A percentile compares a stretch with the other conserved stretches of the same genome.
Evolutionary conservation across 495 filamentous ascomycete genomes (phyloP).

Genomic region (Penicillium simplicissimum): DNA sequence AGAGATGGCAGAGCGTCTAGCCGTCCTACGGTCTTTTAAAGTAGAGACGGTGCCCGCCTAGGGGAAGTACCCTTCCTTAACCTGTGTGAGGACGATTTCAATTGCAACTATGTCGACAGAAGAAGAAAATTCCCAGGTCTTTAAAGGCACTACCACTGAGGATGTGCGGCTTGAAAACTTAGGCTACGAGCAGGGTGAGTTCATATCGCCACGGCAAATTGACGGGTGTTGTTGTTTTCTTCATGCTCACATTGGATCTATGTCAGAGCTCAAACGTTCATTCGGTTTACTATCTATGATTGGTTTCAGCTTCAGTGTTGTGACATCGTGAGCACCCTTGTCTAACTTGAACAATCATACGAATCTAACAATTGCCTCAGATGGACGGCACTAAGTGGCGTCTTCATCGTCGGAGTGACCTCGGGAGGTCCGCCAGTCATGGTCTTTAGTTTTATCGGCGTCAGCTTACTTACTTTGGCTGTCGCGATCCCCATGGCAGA

Average conservation of each 20-base stretch:
- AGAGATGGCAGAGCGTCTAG: not conserved
- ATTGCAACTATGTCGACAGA: conserved; percentile 22
- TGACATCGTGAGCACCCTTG: conserved; percentile 44
- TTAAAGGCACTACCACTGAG: conserved; percentile 31
- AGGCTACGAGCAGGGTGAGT: conserved; percentile 53
- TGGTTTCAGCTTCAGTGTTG: conserved; percentile 59
- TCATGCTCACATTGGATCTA: conserved; percentile 10
- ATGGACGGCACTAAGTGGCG: conserved; percentile 58
- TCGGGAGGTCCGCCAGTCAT: conserved; percentile 59
- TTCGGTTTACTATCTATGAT: conserved; percentile 62
- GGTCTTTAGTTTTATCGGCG: conserved; percentile 56
- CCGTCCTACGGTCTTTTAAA: conserved; percentile 10
- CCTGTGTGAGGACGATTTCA: not conserved
- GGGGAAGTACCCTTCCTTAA: not conserved
- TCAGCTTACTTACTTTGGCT: conserved; percentile 50
- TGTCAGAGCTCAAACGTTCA: conserved; percentile 54
- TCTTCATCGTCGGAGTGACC: conserved; percentile 56
- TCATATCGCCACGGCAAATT: too few species aligned
- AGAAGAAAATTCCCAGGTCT: conserved; percentile 24
- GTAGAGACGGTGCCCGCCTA: not conserved
- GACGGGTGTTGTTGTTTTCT: too few species aligned
- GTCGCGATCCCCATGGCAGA: conserved; percentile 61
- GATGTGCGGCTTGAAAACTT: conserved; percentile 47
- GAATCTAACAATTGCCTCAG: conserved; percentile 25
- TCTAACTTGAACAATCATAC: not conserved